Conservation (phyloP, 2,329 filamentous ascomycete genomes). For the Trichoderma sp. region DNA sequence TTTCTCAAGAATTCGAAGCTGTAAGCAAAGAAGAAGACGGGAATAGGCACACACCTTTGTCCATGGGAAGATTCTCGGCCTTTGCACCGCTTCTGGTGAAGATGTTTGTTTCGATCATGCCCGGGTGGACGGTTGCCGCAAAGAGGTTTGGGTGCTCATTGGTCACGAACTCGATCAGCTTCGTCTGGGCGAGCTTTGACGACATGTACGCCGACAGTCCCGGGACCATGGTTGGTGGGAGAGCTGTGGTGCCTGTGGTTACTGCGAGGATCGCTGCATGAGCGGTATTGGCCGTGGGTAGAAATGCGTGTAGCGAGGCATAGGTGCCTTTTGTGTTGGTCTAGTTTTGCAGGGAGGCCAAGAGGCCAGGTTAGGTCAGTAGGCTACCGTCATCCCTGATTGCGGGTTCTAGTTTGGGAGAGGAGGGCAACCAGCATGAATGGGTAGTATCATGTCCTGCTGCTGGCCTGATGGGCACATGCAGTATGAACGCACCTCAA, state of each 20-base stretch:
- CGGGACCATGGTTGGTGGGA: constrained; percentile 30
- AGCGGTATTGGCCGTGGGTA: constrained; percentile 27
- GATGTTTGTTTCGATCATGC: constrained; percentile 34
- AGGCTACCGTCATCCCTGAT: no score
- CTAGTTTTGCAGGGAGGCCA: not conserved
- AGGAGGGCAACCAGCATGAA: not conserved
- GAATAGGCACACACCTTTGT: constrained; percentile 28
- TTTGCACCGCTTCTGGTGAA: constrained; percentile 33
- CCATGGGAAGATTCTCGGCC: constrained; percentile 32
- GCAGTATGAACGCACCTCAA: constrained; percentile 30
- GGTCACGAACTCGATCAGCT: constrained; percentile 35
- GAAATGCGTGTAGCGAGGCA: constrained; percentile 20
- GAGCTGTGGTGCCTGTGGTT: constrained; percentile 32
- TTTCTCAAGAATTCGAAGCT: not conserved
- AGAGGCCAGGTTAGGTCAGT: no score
- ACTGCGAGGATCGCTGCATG: constrained; percentile 31
- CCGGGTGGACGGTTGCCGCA: constrained; percentile 33
- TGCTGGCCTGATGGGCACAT: no score
- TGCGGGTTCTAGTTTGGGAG: no score
- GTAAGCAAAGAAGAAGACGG: not conserved
- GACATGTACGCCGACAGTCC: constrained; percentile 28
- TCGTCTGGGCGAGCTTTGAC: constrained; percentile 28
- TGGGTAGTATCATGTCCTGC: no score
- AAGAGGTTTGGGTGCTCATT: constrained; percentile 35
- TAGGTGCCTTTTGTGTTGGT: constrained; percentile 25